Percentiles rank a stretch among this genome's conserved stretches.
Conservation (phyloP, 2,329 filamentous ascomycete genomes). For the Gaeumannomyces sp. region DNA sequence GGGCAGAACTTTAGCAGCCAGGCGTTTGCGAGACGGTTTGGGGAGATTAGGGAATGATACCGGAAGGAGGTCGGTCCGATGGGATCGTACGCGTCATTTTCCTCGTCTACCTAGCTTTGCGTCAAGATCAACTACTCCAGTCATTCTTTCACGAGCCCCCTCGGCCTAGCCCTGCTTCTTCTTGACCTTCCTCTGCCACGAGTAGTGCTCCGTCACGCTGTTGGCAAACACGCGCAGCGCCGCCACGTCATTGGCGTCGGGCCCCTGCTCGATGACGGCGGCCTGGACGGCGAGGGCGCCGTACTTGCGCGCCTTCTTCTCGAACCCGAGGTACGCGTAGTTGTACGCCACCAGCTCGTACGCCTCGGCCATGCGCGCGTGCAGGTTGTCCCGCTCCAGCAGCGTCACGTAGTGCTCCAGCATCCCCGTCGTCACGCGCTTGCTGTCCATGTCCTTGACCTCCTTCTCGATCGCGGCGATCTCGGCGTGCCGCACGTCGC, state of each 20-base stretch:
- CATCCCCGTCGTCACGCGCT: conserved; percentile 19
- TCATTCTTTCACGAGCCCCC: too few relatives aligned
- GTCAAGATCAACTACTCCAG: too few relatives aligned
- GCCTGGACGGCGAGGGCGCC: conserved; percentile 29
- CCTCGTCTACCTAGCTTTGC: too few relatives aligned
- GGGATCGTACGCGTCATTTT: too few relatives aligned
- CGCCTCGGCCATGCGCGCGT: conserved; percentile 30
- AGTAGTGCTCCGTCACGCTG: conserved; percentile 27
- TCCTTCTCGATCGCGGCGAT: conserved; percentile 24
- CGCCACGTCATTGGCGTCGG: conserved; percentile 25
- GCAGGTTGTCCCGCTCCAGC: conserved; percentile 28
- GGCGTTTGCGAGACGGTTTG: too few relatives aligned
- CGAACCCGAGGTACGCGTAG: conserved; percentile 29
- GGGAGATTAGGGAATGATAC: too few relatives aligned
- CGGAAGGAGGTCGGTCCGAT: too few relatives aligned
- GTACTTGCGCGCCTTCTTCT: conserved; percentile 26
- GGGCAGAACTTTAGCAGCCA: too few relatives aligned
- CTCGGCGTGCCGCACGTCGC: conserved; percentile 23
- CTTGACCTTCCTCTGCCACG: conserved; percentile 13
- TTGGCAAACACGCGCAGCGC: conserved; percentile 28
- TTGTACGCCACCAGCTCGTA: conserved; percentile 35
- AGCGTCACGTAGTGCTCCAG: conserved; percentile 27
- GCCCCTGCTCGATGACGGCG: conserved; percentile 31
- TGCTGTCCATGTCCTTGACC: conserved; percentile 20
- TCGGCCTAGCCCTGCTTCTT: neutral